These are phyloP conservation scores for Tylopilus balloui DNA, from an alignment of 768 basidiomycete genomes.

Conservation along the genomic window DNA sequence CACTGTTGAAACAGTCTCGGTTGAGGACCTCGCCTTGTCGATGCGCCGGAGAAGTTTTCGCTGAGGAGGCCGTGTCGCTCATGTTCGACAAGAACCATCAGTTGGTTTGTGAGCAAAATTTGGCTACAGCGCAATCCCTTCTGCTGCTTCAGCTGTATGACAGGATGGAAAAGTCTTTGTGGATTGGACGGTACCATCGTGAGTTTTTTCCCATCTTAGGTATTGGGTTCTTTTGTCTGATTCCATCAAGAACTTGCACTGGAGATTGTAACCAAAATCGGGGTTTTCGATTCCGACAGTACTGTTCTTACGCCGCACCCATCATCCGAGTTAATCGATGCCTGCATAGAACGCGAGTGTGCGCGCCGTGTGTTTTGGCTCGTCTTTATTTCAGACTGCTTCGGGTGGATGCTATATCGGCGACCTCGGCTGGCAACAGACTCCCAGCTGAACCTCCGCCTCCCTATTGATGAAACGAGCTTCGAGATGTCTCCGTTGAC, in stretches of 20 bases:
- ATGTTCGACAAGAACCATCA: conserved; percentile 69
- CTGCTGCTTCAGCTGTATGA: conserved; percentile 70
- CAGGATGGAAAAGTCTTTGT: conserved; percentile 38
- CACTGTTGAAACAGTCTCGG: conserved; percentile 62
- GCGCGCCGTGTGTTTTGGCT: conserved; percentile 82
- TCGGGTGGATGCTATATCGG: conserved; percentile 37
- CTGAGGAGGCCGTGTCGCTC: conserved; percentile 55
- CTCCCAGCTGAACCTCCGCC: conserved; percentile 52
- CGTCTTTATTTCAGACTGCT: conserved; percentile 56
- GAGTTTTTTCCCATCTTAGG: conserved; percentile 10
- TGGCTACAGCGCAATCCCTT: conserved; percentile 73
- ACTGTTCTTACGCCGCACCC: conserved; percentile 56
- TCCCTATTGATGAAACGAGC: conserved; percentile 79
- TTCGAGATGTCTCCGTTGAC: conserved; percentile 63
- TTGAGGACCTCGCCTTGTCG: conserved; percentile 53
- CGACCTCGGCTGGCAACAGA: conserved; percentile 35
- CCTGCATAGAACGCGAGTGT: conserved; percentile 69
- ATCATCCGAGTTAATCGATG: conserved; percentile 54
- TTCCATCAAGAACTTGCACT: conserved; percentile 52
- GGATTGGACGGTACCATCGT: conserved; percentile 31
- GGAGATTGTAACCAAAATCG: conserved; percentile 61
- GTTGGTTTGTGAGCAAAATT: conserved; percentile 55
- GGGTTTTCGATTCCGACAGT: conserved; percentile 59
- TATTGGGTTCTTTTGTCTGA: conserved; percentile 7
- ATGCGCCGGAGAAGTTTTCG: conserved; percentile 49